Evolutionary conservation across 108 stramenopile species (phyloP).

Genomic region (Cylindrotheca fusiformis): DNA sequence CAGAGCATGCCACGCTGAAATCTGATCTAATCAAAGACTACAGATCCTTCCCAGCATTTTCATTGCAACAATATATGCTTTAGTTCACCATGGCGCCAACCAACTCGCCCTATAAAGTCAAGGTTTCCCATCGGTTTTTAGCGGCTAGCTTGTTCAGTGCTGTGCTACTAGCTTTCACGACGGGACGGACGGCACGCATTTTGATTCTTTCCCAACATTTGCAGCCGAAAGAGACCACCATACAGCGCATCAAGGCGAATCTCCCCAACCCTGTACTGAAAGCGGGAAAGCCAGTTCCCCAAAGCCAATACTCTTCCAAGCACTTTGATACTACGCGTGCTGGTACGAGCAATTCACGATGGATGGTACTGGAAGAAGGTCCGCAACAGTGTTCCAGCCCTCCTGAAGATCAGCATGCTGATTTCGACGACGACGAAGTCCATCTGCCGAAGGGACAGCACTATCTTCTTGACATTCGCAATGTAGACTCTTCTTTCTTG

Average conservation of each 20-base stretch:
- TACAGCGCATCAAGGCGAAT: not conserved
- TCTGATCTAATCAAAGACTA: no score
- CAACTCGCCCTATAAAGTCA: conserved; percentile 14
- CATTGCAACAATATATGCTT: not conserved
- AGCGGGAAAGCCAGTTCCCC: conserved; percentile 52
- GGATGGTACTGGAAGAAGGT: conserved; percentile 23
- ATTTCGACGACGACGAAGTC: conserved; percentile 25
- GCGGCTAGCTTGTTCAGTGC: conserved; percentile 27
- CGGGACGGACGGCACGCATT: conserved; percentile 48
- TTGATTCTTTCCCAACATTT: conserved; percentile 19
- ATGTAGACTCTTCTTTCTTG: conserved; percentile 54
- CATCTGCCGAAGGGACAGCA: conserved; percentile 78
- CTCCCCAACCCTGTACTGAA: conserved; percentile 50
- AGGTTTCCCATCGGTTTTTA: conserved; percentile 39
- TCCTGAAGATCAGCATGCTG: conserved; percentile 10
- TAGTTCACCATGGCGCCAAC: not conserved
- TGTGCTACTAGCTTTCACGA: conserved; percentile 40
- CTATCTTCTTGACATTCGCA: conserved; percentile 60
- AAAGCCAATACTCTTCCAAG: conserved; percentile 71
- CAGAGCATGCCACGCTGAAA: no score
- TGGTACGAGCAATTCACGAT: conserved; percentile 24
- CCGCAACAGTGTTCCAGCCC: not conserved
- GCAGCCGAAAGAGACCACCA: not conserved
- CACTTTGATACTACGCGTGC: conserved; percentile 47
- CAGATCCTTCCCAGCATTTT: not conserved